Evolutionary conservation across 495 filamentous ascomycete genomes (phyloP).

Genomic region (Penicillium coffeae): DNA sequence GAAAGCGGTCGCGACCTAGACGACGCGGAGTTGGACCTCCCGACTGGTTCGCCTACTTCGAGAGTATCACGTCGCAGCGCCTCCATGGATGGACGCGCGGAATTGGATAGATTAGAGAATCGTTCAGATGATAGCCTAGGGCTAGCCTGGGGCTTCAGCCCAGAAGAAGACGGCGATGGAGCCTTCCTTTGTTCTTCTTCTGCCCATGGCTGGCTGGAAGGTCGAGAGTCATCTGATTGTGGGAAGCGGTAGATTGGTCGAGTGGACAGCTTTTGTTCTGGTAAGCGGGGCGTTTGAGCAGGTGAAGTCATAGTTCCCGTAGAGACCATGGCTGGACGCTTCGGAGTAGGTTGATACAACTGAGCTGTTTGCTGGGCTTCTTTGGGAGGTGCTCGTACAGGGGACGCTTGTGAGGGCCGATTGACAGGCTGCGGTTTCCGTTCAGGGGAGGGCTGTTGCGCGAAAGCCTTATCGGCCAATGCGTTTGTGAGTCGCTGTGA

Average conservation of each 20-base stretch:
- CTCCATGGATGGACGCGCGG: constrained; percentile 77
- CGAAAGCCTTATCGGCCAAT: constrained; percentile 87
- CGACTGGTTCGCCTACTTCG: constrained; percentile 55
- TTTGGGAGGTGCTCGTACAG: constrained; percentile 19
- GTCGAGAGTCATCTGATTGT: constrained; percentile 49
- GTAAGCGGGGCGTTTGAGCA: constrained; percentile 54
- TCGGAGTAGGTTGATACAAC: constrained; percentile 56
- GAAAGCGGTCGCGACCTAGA: constrained; percentile 65
- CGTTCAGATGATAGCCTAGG: constrained; percentile 47
- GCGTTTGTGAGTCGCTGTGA: constrained; percentile 74
- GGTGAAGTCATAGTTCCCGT: constrained; percentile 89
- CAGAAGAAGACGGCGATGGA: constrained; percentile 29
- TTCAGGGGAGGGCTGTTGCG: constrained; percentile 39
- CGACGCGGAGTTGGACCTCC: constrained; percentile 62
- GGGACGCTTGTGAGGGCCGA: constrained; percentile 28
- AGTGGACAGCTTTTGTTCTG: constrained; percentile 36
- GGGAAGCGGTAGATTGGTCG: constrained; percentile 64
- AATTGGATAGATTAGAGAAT: constrained; percentile 55
- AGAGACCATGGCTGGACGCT: constrained; percentile 74
- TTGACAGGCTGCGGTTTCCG: constrained; percentile 19
- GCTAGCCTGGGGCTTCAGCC: constrained; percentile 40
- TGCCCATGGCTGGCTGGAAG: constrained; percentile 50
- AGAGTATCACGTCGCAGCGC: constrained; percentile 53
- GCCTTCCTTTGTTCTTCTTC: constrained; percentile 30
- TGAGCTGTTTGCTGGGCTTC: constrained; percentile 33